These are phyloP conservation scores for Colletotrichum musae DNA, from an alignment of 2,329 filamentous ascomycete genomes.

Conservation along the genomic window DNA sequence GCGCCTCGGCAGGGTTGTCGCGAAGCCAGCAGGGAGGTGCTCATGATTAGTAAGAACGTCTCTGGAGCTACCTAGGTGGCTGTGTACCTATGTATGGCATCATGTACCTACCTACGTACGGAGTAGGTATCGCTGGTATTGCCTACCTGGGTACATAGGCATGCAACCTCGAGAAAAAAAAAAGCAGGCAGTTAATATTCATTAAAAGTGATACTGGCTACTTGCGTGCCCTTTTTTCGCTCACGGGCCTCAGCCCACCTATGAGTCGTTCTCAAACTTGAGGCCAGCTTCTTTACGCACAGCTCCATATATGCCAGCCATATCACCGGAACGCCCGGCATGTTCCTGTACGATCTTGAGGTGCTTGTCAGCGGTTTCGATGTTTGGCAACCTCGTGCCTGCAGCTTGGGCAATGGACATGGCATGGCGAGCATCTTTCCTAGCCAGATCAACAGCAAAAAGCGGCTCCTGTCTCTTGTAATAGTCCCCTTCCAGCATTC, in stretches of 20 bases:
- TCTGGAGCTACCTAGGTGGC: no score
- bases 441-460: constrained; percentile 85
- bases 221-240: no score
- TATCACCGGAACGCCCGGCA: constrained; percentile 78
- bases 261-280: constrained; percentile 76
- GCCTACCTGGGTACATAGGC: no score
- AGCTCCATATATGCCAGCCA: constrained; percentile 87
- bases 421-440: constrained; percentile 87
- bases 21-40: no score
- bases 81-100: no score
- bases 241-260: neutral
- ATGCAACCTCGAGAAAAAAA: no score
- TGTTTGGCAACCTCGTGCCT: constrained; percentile 74
- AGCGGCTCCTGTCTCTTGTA: constrained; percentile 82
- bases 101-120: no score
- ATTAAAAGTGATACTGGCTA: no score
- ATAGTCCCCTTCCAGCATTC: constrained; percentile 84
- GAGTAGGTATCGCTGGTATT: no score
- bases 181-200: no score
- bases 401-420: constrained; percentile 73
- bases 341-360: constrained; percentile 79
- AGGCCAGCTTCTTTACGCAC: constrained; percentile 82
- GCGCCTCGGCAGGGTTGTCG: no score
- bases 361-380: constrained; percentile 79
- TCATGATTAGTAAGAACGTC: no score